Evolutionary conservation across 305 asterid species (phyloP), one percentile per base, ranked within the genome.

Genomic region (Fraxinus nigra): DNA sequence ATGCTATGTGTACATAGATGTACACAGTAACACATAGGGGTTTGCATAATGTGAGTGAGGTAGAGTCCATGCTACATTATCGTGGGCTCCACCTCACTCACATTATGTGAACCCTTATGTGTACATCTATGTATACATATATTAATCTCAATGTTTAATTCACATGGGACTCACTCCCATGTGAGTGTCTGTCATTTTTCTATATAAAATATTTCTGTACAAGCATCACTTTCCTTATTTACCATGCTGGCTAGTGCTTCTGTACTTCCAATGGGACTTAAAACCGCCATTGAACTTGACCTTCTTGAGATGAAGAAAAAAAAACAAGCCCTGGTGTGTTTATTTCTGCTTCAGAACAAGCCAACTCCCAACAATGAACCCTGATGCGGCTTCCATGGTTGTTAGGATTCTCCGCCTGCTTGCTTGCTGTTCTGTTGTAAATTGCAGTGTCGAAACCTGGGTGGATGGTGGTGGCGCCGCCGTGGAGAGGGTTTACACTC

Each of bases 401-500:
- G 98, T 93, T 59, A 78, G 98, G 11, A 93, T 94, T 76, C 93
- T 94, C 87, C 90, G 97, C 75, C 90, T 94, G 5, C 92, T 94
- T 78, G 88, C 97, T n/a, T 87, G 84, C 81, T 92, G 92, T 73
- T 80, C 90, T 1, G 85, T 93, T 33, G 90, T 93, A 14, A 84
- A 88, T 1, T 93, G 97, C 88, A 83, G 87, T 72, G 88, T 93
- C 14, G 78, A 79, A 18, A 72, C 80, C 8, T 84, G 82, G 75
- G 85, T 90, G 2, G 92, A 80, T 76, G 97, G 95, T 70, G 78
- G 85, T 37, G 43, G 43, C 10, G 43, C 2, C 43, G 10, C 10
- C 1, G 88, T 85, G 0, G 91, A 91, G 90, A 87, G 98, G 85
- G 91, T 84, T 1, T 92, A 93, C 63, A 91, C 93, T 1, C 74